A percentile compares a stretch with the other conserved stretches of the same genome.
Evolutionary conservation across 1,284 basidiomycete species (phyloP).

Genomic region (Trichosporon faecale): DNA sequence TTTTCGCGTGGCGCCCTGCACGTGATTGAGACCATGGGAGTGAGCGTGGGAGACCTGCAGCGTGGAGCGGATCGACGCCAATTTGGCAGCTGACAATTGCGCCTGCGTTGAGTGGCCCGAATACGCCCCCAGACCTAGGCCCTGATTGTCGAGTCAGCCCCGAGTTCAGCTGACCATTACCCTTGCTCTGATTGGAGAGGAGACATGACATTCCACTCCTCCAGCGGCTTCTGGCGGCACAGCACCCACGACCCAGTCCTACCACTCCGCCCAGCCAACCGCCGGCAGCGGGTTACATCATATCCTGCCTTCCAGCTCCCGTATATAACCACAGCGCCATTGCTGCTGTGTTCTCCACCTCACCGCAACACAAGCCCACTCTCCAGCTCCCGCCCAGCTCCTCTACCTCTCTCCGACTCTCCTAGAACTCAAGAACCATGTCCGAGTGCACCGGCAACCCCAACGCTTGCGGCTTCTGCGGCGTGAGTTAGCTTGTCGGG

Average conservation of each 20-base stretch:
- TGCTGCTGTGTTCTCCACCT: neutral
- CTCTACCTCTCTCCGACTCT: neutral
- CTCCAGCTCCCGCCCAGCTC: neutral
- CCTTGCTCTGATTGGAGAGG: neutral
- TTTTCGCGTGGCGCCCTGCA: no score
- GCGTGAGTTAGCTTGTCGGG: slow-evolving; percentile 36
- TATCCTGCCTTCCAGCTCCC: neutral
- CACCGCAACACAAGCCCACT: neutral
- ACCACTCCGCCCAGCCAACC: neutral
- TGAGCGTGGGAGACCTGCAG: no score
- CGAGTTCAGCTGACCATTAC: neutral
- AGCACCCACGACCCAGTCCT: neutral
- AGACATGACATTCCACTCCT: neutral
- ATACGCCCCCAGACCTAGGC: neutral
- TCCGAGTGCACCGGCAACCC: slow-evolving; percentile 47
- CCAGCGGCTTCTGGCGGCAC: neutral
- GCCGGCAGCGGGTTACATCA: neutral
- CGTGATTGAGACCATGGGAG: no score
- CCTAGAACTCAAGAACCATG: slow-evolving; percentile 14
- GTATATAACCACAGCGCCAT: neutral
- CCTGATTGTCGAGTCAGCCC: neutral
- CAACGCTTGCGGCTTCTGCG: slow-evolving; percentile 46
- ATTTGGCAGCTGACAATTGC: neutral
- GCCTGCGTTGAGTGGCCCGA: neutral
- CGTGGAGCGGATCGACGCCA: no score